Percentiles rank a stretch among this genome's conserved stretches.
These are phyloP conservation scores for Penium margaritaceum DNA, from an alignment of 139 green algal genomes.

Conservation along the genomic window DNA sequence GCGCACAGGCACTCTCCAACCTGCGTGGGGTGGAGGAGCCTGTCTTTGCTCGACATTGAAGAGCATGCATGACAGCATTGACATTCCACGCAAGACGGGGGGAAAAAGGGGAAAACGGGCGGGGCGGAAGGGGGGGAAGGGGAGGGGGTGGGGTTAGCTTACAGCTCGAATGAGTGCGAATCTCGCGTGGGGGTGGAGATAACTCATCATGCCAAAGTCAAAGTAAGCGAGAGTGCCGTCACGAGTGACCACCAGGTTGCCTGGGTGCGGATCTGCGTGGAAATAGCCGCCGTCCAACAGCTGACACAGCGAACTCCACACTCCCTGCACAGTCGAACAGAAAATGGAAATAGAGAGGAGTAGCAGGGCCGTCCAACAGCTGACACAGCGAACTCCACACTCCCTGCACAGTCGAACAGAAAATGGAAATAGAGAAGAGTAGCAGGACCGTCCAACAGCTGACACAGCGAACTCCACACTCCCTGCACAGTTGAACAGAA, in stretches of 20 bases:
- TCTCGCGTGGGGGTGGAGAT: conserved; percentile 56
- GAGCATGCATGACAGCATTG: too few species aligned
- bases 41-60: too few species aligned
- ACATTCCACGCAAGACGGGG: too few species aligned
- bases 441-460: too few species aligned
- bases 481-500: neutral
- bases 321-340: conserved; percentile 59
- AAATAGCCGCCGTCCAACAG: conserved; percentile 73
- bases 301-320: conserved; percentile 83
- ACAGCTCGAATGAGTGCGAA: conserved; percentile 38
- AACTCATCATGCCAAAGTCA: conserved; percentile 81
- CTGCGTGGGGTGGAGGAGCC: too few species aligned
- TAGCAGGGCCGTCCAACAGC: conserved; percentile 55
- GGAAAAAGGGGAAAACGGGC: too few species aligned
- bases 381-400: conserved; percentile 84
- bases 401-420: neutral
- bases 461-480: too few species aligned
- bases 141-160: too few species aligned
- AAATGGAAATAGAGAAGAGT: neutral
- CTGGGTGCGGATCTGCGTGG: conserved; percentile 53
- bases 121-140: too few species aligned
- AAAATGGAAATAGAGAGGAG: too few species aligned
- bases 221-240: conserved; percentile 81
- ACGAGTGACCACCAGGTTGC: conserved; percentile 84
- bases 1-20: too few species aligned